Evolutionary conservation across 345 rosid genomes (phyloP), one percentile per base, ranked within the genome.

Genomic region (Moringa oleifera): DNA sequence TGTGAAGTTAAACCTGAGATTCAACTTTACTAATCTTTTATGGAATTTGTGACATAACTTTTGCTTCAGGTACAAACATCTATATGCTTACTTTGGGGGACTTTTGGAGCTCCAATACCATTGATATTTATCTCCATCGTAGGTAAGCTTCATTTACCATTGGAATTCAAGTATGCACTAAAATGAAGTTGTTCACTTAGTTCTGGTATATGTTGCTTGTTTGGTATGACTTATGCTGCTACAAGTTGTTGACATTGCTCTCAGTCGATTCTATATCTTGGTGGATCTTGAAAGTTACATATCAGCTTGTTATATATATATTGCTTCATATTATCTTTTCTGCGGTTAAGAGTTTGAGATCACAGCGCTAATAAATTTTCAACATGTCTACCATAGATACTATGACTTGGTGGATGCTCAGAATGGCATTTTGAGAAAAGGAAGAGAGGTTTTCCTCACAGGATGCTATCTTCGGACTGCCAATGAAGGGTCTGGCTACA

Each of bases 391-490:
- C 66, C 55, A 2, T 75, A 89, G 99, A 67, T 88, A 82, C 73
- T 90, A 94, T 71, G 92, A 90, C 60, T 79, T 88, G 80, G 96
- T 82, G 63, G 88, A 84, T 78, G 77, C 85, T 67, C 81, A 73
- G 9, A 77, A 77, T 71, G 97, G 92, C 46, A 81, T 91, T 65
- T 75, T 94, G 74, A 81, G 76, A 74, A 88, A 83, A 77, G 96
- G 91, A 8, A 85, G 95, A 79, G 96, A 94, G 73, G 72, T 88
- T 75, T 81, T 94, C 60, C 82, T 94, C 71, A 85, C 96, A 23
- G 97, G 97, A 62, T 88, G 96, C 74, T 78, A 80, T 78, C 95
- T 94, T 62, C 84, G 99, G 76, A 86, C 95, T 36, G 96, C 95
- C 24, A 83, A 79, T 50, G 97, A 85, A 87, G 96, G 99, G 63